phyloP scores from a whole-genome alignment of 1,284 basidiomycete genomes.

The Pascua guehoae region DNA sequence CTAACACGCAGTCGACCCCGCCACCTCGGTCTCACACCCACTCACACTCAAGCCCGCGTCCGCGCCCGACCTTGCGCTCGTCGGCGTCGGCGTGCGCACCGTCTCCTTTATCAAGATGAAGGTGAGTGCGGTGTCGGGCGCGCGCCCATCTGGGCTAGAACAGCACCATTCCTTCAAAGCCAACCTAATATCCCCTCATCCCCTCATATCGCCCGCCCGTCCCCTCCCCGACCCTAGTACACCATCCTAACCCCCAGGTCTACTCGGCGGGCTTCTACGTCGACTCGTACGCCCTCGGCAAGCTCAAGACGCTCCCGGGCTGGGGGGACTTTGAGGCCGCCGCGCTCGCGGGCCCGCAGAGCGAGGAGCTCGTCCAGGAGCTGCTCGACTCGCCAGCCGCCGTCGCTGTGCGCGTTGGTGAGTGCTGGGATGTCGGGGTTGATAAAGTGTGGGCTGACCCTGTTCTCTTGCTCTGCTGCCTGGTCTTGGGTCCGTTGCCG shows the following conservation, averaged over 20 bases:
- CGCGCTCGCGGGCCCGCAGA: background rate
- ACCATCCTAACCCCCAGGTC: no score
- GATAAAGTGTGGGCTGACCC: no score
- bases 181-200: no score
- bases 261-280: slow-evolving; percentile 56
- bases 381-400: slow-evolving; percentile 22
- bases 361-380: slow-evolving; percentile 4
- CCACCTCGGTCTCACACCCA: slow-evolving; percentile 46
- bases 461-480: no score
- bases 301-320: slow-evolving; percentile 5
- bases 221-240: no score
- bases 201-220: no score
- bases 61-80: slow-evolving; percentile 41
- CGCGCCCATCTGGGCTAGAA: no score
- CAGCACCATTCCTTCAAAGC: no score
- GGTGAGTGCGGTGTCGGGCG: slow-evolving; percentile 28
- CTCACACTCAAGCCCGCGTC: slow-evolving; percentile 27
- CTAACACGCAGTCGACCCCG: slow-evolving; percentile 33
- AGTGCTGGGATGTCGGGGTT: slow-evolving; percentile 1
- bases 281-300: slow-evolving; percentile 34
- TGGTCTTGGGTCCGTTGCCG: no score
- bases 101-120: slow-evolving; percentile 55
- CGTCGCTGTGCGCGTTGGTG: slow-evolving; percentile 48
- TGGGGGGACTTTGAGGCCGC: background rate
- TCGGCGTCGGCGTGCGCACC: slow-evolving; percentile 55